Percentiles rank a stretch among this genome's conserved stretches.
These are phyloP conservation scores for Aspergillus fumigatiaffinis DNA, from an alignment of 2,329 filamentous ascomycete species.

Conservation along the genomic window DNA sequence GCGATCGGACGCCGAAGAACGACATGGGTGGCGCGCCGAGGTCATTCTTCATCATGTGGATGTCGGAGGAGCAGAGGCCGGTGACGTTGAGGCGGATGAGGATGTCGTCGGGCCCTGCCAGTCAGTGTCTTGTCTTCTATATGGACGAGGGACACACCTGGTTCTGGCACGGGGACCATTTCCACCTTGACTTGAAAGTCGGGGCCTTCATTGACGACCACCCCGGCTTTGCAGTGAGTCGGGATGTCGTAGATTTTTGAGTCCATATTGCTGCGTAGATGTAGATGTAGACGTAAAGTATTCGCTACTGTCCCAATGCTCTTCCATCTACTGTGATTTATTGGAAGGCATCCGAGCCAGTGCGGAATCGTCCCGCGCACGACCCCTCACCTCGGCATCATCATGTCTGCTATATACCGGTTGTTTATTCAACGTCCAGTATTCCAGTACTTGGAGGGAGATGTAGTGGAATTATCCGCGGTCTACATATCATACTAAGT, in stretches of 20 bases:
- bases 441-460: too few relatives aligned
- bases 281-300: not conserved
- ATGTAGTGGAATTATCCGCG: too few relatives aligned
- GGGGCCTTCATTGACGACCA: slow-evolving; percentile 49
- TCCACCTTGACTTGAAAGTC: slow-evolving; percentile 48
- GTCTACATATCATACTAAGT: too few relatives aligned
- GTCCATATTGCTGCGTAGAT: slow-evolving; percentile 6
- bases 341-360: slow-evolving; percentile 1
- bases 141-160: slow-evolving; percentile 28
- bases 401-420: too few relatives aligned
- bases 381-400: too few relatives aligned
- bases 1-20: slow-evolving; percentile 41
- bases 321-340: not conserved
- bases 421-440: too few relatives aligned
- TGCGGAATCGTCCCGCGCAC: slow-evolving; percentile 3
- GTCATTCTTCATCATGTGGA: slow-evolving; percentile 57
- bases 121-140: not conserved
- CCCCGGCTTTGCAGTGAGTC: slow-evolving; percentile 49
- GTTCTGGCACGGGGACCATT: slow-evolving; percentile 47
- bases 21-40: slow-evolving; percentile 48
- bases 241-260: slow-evolving; percentile 34
- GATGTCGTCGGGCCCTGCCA: slow-evolving; percentile 50
- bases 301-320: not conserved
- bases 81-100: slow-evolving; percentile 56
- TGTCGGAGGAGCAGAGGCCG: slow-evolving; percentile 55